A percentile compares a stretch with the other conserved stretches of the same genome.
These are phyloP conservation scores for Polygonum aviculare DNA, from an alignment of 148 eudicot genomes.

Conservation along the genomic window DNA sequence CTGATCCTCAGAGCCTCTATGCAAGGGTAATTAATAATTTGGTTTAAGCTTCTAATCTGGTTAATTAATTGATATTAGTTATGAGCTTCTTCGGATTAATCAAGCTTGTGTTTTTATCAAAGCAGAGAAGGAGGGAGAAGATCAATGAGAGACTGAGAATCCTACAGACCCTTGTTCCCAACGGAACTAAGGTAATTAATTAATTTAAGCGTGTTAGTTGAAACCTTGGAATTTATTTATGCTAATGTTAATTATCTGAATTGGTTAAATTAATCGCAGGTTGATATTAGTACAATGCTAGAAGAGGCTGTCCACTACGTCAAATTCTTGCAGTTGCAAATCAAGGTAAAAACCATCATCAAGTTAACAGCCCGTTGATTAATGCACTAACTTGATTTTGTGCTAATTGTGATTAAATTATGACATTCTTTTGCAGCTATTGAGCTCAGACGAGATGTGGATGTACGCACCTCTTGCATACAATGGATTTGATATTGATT, in stretches of 20 bases:
- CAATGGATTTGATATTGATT: conserved; percentile 54
- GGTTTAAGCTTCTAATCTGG: not conserved
- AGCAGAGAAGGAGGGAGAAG: conserved; percentile 39
- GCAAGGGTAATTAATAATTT: conserved; percentile 23
- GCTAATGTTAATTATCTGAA: not conserved
- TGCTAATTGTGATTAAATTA: not conserved
- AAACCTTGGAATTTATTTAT: not conserved
- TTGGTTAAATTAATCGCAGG: conserved; percentile 12
- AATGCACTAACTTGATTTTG: not conserved
- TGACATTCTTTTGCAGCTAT: conserved; percentile 23
- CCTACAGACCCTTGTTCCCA: conserved; percentile 50
- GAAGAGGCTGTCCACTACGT: conserved; percentile 63
- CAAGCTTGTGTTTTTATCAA: not conserved
- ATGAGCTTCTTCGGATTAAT: not conserved
- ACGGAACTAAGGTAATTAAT: conserved; percentile 39
- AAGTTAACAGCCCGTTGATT: not conserved
- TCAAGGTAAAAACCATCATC: conserved; percentile 24
- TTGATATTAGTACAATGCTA: conserved; percentile 74
- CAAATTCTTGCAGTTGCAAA: conserved; percentile 53
- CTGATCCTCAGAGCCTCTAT: conserved; percentile 62
- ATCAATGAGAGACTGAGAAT: conserved; percentile 49
- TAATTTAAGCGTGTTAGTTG: not conserved
- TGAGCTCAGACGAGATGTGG: conserved; percentile 76
- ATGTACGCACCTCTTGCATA: conserved; percentile 70
- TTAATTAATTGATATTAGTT: not conserved